Evolutionary conservation across 495 filamentous ascomycete genomes (phyloP), one percentile per base, ranked within the genome.

Genomic region (Neurospora terricola): DNA sequence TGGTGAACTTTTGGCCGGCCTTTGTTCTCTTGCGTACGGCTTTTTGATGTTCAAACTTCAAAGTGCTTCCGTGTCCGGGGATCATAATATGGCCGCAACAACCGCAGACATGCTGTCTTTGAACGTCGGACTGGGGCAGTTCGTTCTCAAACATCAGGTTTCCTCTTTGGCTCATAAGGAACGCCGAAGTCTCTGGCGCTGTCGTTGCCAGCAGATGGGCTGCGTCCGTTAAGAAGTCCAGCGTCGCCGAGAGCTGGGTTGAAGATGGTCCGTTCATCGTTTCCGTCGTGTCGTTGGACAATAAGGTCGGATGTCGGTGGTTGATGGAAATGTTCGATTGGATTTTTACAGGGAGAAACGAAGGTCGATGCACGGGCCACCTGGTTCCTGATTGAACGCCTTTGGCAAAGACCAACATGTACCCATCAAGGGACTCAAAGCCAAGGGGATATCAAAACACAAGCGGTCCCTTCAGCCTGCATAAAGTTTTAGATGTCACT

Each of bases 51-150:
- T 83, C 79, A 10, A 84, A 72, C 37, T 82, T 74, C 16, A 88
- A 72, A 14, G 72, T 69, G 71, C 80, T 82, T 0, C 79, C 84
- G 69, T 81, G 76, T 0, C 87, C 87, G 7, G 77, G 71, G 39
- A 87, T 77, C 80, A 87, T 82, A 69, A 87, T 86, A 72, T 86
- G 83, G 38, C 87, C 87, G 74, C 87, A 88, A 66, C 82, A 83
- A 39, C 76, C 81, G 77, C 87, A 88, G 21, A 82, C 81, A 70
- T 83, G 83, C 69, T 86, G 82, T 69, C 79, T 80, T 30, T 87
- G 80, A 11, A 81, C 66, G 30, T 86, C 85, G 7, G 85, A 77
- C 70, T 72, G 80, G 16, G 80, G 75, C 8, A 86, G 27, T 27
- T 83, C 81, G 74, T 83, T 79, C 34, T 83, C 78, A 71, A 84